Evolutionary conservation across 371 early-diverging fungal genomes (phyloP), one percentile per base, ranked within the genome.

Genomic region (Saksenaea vasiformis): DNA sequence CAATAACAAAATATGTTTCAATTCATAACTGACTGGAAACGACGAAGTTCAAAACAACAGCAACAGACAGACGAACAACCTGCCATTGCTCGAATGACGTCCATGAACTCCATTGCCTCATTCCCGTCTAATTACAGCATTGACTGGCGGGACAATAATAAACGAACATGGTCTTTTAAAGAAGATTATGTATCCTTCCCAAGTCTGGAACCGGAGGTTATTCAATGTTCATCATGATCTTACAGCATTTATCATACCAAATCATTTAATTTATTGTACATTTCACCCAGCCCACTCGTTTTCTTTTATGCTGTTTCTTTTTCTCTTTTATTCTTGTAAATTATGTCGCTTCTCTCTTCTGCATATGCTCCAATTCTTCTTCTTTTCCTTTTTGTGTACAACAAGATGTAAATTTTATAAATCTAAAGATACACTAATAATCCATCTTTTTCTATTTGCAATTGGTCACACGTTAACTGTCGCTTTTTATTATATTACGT

Each of bases 141-240:
- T 31, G 71, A 76, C 37, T 69, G 72, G 69, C 69, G 66, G 58
- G 60, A 64, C 17, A 39, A 55, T 54, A 71, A 74, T 54, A 71
- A 74, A 64, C 68, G 64, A 28, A 47, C 67, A 10, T 56, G 69
- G 67, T 75, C 76, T 7, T 75, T 75, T 43, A 69, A 69, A 61
- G 70, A 75, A 44, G 72, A 71, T 34, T 75, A 75, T 62, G 76
- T 75, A 9, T 75, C 76, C 15, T 75, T 75, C 36, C 76, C 76
- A 17, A 68, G 71, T 53, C 62, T 74, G 19, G 66, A 47, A 47
- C 51, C 51, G 3, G 51, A 47, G 11, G 51, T 47, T 47, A 47
- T 47, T 22, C 24, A 17, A 24, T 47, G 51, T 10, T 47, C 51
- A 47, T 47, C 51, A 47, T 47, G 19, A 47, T 47, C 22, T 22